These are phyloP conservation scores for Ganoderma leucocontextum DNA, from an alignment of 1,284 basidiomycete species.

Conservation along the genomic window DNA sequence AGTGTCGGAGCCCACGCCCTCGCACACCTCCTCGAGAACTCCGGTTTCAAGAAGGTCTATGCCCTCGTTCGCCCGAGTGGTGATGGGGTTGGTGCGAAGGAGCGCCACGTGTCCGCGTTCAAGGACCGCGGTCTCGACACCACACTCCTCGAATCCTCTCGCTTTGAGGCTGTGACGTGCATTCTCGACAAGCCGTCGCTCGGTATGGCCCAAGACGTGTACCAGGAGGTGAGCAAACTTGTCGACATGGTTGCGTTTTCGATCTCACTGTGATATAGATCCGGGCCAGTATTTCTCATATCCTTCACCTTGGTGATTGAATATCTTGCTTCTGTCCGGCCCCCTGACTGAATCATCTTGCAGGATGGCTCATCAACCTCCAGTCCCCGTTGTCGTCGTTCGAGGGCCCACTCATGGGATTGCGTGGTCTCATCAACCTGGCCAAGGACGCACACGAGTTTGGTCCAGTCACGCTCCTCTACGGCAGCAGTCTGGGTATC, in stretches of 20 bases:
- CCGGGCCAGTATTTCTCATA: background rate
- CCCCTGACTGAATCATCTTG: background rate
- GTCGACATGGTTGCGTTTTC: background rate
- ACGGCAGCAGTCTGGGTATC: conserved; percentile 39
- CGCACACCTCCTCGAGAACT: conserved; percentile 7
- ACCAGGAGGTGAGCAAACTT: background rate
- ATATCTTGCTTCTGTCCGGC: background rate
- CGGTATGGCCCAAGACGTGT: background rate
- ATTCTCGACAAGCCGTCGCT: background rate
- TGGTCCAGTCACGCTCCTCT: conserved; percentile 36
- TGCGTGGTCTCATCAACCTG: conserved; percentile 38
- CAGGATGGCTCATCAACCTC: conserved; percentile 3
- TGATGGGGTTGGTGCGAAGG: background rate
- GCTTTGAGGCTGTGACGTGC: background rate
- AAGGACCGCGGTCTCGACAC: background rate
- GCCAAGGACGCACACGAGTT: conserved; percentile 34
- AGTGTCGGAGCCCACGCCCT: background rate
- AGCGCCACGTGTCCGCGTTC: background rate
- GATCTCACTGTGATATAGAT: background rate
- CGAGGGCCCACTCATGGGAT: conserved; percentile 31
- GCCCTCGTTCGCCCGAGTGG: background rate
- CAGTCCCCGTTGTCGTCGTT: conserved; percentile 2
- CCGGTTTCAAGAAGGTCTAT: background rate
- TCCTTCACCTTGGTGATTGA: background rate
- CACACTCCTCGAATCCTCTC: background rate